Conservation (phyloP, 768 basidiomycete genomes). For the Serendipita vermifera region DNA sequence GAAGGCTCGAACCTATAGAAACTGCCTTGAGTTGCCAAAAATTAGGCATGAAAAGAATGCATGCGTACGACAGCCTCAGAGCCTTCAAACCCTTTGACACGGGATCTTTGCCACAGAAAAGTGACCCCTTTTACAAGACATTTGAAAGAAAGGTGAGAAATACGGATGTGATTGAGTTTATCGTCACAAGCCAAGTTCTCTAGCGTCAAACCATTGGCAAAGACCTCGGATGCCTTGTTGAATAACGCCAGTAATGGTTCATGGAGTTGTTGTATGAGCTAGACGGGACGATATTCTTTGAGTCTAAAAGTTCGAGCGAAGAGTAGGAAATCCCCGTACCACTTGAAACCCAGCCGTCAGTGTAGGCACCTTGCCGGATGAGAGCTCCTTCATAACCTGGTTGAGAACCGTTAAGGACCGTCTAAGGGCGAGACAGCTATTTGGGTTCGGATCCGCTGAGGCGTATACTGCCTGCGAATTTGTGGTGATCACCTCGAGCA, state of each 20-base stretch:
- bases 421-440: conserved; percentile 38
- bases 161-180: conserved; percentile 34
- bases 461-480: conserved; percentile 39
- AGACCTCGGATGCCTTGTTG: conserved; percentile 34
- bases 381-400: conserved; percentile 54
- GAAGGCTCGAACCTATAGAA: conserved; percentile 43
- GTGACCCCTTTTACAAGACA: conserved; percentile 52
- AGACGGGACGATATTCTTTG: conserved; percentile 10
- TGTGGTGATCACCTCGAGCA: conserved; percentile 42
- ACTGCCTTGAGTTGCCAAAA: no score
- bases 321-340: neutral
- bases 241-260: conserved; percentile 49
- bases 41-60: no score
- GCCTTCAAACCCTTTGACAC: conserved; percentile 31
- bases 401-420: conserved; percentile 54
- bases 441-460: conserved; percentile 30
- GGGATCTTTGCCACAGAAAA: conserved; percentile 53
- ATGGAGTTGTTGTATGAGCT: conserved; percentile 47
- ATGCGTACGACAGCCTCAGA: conserved; percentile 43
- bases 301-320: neutral
- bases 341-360: neutral
- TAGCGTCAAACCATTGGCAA: conserved; percentile 25
- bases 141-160: conserved; percentile 65
- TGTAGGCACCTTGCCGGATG: conserved; percentile 50
- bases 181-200: conserved; percentile 27